Base-by-base conservation (phyloP, 2,329 filamentous ascomycete genomes). In the Fusarium continuum region DNA sequence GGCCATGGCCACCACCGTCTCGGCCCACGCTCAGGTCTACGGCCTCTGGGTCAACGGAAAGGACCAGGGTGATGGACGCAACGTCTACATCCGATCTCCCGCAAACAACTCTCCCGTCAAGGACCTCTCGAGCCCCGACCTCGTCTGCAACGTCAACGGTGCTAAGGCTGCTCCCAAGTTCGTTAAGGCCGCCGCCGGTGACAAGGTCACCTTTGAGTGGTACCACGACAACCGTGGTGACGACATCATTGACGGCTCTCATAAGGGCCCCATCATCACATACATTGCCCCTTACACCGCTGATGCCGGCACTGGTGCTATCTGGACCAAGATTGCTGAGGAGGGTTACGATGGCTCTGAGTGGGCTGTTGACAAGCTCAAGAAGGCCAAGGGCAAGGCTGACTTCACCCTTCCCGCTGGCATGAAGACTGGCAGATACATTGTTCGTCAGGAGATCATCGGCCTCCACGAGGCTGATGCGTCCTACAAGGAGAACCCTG, bases 371-470 rank as follows among this genome's bases (percentile, higher is more conserved):
- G 74, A 77, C 64, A 75, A 80, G 35, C 74, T 86, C 68, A 82
- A 82, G 64, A 16, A 26, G 20, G 67, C 75, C 67, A 79, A 81
- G 69, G 82, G 82, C 75, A 80, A 77, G 69, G 77, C 77, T 70
- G 78, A 77, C 55, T 77, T 84, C 59, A 80, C 75, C 16, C 77
- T 85, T 36, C 83, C 83, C 44, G 68, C 73, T 39, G 58, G 58
- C 54, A 77, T 85, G 38, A 78, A 77, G 23, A 71, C 79, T 20
- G 82, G 82, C 54, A 81, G 83, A 75, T 85, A 85, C 70, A 76
- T 85, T 52, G 70, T 85, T 62, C 81, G 83, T 49, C 80, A 84
- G 70, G 83, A 85, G 73, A 83, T 84, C 70, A 84, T 85, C 55
- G 83, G 77, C 45, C 80, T 79, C 41, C 83, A 85, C 75, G 78